Percentiles rank a stretch among this genome's conserved stretches.
These are phyloP conservation scores for Pestalotiopsis sp. DNA, from an alignment of 2,329 filamentous ascomycete genomes.

Conservation along the genomic window DNA sequence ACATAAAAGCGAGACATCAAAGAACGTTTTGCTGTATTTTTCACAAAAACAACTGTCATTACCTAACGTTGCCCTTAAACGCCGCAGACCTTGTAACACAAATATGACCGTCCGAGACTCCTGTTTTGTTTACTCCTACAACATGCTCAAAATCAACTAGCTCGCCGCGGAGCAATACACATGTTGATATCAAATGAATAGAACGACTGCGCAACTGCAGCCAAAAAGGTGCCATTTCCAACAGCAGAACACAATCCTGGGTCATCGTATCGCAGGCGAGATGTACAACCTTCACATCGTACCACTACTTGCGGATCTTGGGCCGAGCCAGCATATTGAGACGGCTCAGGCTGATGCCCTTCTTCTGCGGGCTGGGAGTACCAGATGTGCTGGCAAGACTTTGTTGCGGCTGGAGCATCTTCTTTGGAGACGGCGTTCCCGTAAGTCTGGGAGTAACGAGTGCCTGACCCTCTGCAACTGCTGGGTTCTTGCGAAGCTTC, in stretches of 20 bases:
- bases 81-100: neutral
- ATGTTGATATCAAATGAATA: neutral
- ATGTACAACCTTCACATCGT: constrained; percentile 13
- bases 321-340: constrained; percentile 62
- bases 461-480: constrained; percentile 45
- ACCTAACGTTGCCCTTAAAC: neutral
- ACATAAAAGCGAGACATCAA: neutral
- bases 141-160: neutral
- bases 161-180: neutral
- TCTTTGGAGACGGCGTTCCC: constrained; percentile 35
- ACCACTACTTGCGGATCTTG: constrained; percentile 49
- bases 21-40: neutral
- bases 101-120: neutral
- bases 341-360: constrained; percentile 54
- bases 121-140: neutral
- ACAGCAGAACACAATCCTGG: neutral
- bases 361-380: constrained; percentile 49
- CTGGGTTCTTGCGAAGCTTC: constrained; percentile 52
- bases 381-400: constrained; percentile 21
- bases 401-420: constrained; percentile 14
- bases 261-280: neutral
- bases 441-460: constrained; percentile 38
- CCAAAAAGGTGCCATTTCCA: neutral
- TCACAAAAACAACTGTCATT: neutral
- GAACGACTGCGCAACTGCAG: neutral